Evolutionary conservation across 352 stramenopile species (phyloP).

Genomic region (Globisporangium spinosum): DNA sequence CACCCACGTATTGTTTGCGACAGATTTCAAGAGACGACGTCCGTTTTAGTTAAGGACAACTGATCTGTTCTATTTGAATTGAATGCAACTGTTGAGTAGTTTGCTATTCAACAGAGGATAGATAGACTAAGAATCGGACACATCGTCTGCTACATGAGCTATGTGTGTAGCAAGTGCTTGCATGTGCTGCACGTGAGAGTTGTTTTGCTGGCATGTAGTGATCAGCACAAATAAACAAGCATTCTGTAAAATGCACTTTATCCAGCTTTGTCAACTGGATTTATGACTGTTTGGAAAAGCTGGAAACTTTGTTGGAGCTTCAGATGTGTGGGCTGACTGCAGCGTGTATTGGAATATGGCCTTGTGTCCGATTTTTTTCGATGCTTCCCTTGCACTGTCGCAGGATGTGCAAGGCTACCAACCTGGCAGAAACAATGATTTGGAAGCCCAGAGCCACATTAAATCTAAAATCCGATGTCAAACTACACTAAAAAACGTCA

Average conservation of each 20-base stretch:
- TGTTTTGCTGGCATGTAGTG: neutral
- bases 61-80: neutral
- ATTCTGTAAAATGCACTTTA: neutral
- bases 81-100: neutral
- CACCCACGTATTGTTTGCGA: conserved; percentile 2
- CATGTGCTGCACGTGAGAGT: too few relatives aligned
- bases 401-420: neutral
- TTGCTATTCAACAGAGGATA: neutral
- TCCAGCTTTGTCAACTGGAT: neutral
- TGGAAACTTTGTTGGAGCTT: neutral
- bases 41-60: neutral
- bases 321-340: neutral
- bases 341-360: neutral
- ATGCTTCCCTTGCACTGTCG: neutral
- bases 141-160: neutral
- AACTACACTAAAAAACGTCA: neutral
- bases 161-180: too few relatives aligned
- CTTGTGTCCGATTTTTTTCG: neutral
- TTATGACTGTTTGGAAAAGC: neutral
- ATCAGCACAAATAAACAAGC: neutral
- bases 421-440: neutral
- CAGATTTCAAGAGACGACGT: neutral
- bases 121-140: neutral
- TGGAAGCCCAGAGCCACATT: neutral
- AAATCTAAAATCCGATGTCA: neutral